Evolutionary conservation across 495 filamentous ascomycete genomes (phyloP), one percentile per base, ranked within the genome.

Genomic region (Penicillium chermesinum): DNA sequence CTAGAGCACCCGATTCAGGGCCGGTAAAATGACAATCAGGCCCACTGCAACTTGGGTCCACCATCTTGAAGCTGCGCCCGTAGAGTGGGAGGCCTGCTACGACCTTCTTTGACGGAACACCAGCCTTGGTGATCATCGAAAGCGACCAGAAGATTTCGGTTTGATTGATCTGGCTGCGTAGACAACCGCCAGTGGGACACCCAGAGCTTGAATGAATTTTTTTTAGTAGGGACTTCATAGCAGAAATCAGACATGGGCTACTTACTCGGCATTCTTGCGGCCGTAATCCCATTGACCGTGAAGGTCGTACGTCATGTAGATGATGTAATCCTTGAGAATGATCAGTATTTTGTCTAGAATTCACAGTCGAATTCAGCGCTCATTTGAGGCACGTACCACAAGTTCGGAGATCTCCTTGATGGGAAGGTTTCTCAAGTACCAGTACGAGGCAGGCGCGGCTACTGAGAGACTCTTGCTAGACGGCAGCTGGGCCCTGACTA

Each of bases 91-190:
- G 51, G 14, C 71, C 71, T 7, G 72, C 67, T 8, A 66, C 8
- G 32, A 76, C 41, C 56, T 70, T 67, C 35, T 49, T 58, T 2
- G 54, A 27, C 1, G 49, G 58, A 0, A 70, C 67, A 8, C 68
- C 65, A 6, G 68, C 68, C 50, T 76, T 76, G 41, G 72, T 72
- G 13, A 74, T 62, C 63, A 74, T 67, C 7, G 57, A 41, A 1
- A 75, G 50, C 7, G 66, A 57, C 20, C 60, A 44, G 12, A 44
- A 43, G 12, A 69, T 73, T 50, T 74, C 71, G 2, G 70, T 70
- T 22, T 49, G 10, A 38, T 73, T 73, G 17, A 72, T 58, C 27
- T 74, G 68, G 4, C 50, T 58, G 8, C 66, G 58, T 2, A 73
- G 61, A 49, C 71, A 73, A 50, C 59, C 40, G 0, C 45, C 45